These are phyloP conservation scores for Botrytis fabae DNA, from an alignment of 2,329 filamentous ascomycete species.

Conservation along the genomic window DNA sequence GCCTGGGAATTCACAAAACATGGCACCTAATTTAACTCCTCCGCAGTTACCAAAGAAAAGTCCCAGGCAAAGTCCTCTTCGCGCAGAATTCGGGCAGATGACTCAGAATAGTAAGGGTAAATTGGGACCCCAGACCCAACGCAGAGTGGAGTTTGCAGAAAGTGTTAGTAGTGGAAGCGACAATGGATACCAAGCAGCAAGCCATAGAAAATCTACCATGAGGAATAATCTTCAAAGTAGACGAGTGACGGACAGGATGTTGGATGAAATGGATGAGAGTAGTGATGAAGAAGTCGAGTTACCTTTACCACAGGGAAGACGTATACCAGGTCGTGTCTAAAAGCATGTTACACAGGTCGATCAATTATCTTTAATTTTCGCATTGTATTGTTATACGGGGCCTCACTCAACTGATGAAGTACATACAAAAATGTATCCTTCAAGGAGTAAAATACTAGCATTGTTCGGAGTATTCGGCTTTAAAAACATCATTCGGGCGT, in stretches of 20 bases:
- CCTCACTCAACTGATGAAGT: neutral
- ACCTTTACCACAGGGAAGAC: constrained; percentile 34
- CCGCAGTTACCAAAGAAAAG: constrained; percentile 39
- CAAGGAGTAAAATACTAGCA: constrained; percentile 13
- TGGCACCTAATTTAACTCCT: constrained; percentile 55
- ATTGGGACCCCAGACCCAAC: constrained; percentile 22
- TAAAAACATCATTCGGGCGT: neutral
- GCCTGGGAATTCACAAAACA: constrained; percentile 67
- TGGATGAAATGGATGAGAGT: constrained; percentile 42
- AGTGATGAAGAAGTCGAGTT: constrained; percentile 42
- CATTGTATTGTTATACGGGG: neutral
- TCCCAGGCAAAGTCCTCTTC: constrained; percentile 39
- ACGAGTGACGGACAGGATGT: constrained; percentile 38
- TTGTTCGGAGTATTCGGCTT: constrained; percentile 13
- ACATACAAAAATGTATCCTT: constrained; percentile 2
- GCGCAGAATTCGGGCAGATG: constrained; percentile 36
- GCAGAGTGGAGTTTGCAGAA: constrained; percentile 34
- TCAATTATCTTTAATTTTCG: constrained; percentile 1
- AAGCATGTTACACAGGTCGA: neutral
- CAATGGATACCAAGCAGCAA: neutral
- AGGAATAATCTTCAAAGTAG: constrained; percentile 28
- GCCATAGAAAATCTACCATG: constrained; percentile 5
- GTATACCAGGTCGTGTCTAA: constrained; percentile 31
- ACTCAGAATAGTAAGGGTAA: constrained; percentile 34
- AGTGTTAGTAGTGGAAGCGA: constrained; percentile 23